Evolutionary conservation across 2,329 filamentous ascomycete genomes (phyloP).

Genomic region (Monascus ruber): DNA sequence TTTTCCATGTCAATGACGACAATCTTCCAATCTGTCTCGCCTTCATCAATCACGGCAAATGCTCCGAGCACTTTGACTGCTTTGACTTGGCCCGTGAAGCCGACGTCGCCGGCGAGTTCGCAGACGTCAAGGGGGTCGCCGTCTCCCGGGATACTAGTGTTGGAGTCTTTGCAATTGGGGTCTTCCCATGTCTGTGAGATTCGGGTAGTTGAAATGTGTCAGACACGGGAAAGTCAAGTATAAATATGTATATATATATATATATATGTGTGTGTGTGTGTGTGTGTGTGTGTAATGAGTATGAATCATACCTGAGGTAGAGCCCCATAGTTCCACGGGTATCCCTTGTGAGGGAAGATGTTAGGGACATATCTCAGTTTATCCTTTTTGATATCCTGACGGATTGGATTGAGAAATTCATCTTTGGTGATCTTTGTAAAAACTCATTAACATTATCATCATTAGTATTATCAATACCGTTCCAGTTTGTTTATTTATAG

Average conservation of each 20-base stretch:
- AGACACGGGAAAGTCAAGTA: too few relatives aligned
- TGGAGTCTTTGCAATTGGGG: slow-evolving; percentile 73
- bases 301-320: slow-evolving; percentile 63
- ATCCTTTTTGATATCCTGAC: slow-evolving; percentile 91
- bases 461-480: too few relatives aligned
- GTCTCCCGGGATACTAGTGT: slow-evolving; percentile 92
- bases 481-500: too few relatives aligned
- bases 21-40: slow-evolving; percentile 96
- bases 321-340: slow-evolving; percentile 93
- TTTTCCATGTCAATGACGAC: slow-evolving; percentile 84
- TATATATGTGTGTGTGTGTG: too few relatives aligned
- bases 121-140: slow-evolving; percentile 91
- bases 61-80: slow-evolving; percentile 92
- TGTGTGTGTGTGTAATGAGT: not conserved
- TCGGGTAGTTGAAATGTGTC: slow-evolving; percentile 1
- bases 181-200: slow-evolving; percentile 73
- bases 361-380: slow-evolving; percentile 90
- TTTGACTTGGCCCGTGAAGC: slow-evolving; percentile 79
- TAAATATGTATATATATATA: too few relatives aligned
- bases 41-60: slow-evolving; percentile 87
- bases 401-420: slow-evolving; percentile 80
- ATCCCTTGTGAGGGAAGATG: slow-evolving; percentile 96
- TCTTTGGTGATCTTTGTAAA: slow-evolving; percentile 70
- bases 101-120: slow-evolving; percentile 86
- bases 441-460: not conserved